These are phyloP conservation scores for Polymyxa betae DNA, from an alignment of 208 protist species.

Conservation along the genomic window DNA sequence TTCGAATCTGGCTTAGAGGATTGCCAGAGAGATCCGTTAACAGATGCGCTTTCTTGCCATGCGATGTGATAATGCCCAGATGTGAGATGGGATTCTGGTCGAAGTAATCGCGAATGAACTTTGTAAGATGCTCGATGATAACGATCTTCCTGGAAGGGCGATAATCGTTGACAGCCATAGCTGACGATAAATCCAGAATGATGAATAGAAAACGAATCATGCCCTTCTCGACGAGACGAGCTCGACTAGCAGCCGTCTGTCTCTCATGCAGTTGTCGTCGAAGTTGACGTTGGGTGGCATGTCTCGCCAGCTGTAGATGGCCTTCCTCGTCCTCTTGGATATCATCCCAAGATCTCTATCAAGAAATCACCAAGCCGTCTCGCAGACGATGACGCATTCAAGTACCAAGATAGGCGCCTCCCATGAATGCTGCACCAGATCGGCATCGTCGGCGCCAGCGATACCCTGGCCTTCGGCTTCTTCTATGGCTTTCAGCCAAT, in stretches of 20 bases:
- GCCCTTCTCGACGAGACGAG: constrained; percentile 55
- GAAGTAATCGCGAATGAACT: constrained; percentile 75
- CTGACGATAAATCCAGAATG: constrained; percentile 52
- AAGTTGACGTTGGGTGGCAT: constrained; percentile 35
- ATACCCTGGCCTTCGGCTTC: not conserved
- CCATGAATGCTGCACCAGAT: constrained; percentile 50
- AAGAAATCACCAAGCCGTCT: not conserved
- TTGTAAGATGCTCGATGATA: not conserved
- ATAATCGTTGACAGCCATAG: constrained; percentile 54
- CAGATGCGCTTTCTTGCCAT: constrained; percentile 72
- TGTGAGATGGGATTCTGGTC: constrained; percentile 84
- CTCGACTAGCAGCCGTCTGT: not conserved
- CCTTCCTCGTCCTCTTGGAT: constrained; percentile 52
- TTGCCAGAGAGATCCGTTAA: constrained; percentile 74
- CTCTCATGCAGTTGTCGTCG: not conserved
- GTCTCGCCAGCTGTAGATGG: not conserved
- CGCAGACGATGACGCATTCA: not conserved
- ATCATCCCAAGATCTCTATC: constrained; percentile 43
- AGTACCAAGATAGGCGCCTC: constrained; percentile 20
- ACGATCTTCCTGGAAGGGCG: constrained; percentile 55
- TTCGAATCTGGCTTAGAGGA: not conserved
- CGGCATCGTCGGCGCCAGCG: not conserved
- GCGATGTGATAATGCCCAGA: constrained; percentile 75
- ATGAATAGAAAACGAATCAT: constrained; percentile 56
- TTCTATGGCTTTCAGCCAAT: not conserved